Conservation (phyloP, 768 basidiomycete species). For the Strobilomyces echinocephalus region DNA sequence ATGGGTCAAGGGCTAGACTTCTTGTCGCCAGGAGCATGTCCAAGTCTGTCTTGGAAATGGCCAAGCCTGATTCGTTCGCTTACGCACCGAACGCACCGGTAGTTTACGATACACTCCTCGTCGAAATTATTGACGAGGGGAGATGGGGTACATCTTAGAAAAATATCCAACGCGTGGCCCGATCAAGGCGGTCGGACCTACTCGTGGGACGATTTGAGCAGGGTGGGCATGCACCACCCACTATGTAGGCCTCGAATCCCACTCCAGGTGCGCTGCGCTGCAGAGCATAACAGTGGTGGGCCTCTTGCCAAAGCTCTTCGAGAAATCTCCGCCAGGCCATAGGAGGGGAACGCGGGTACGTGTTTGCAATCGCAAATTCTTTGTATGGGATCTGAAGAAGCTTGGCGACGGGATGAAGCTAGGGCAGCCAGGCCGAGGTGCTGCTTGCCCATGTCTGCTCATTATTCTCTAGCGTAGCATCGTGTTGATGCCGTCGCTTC, state of each 20-base stretch:
- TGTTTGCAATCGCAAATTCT: slow-evolving; percentile 21
- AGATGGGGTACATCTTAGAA: slow-evolving; percentile 19
- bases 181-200: slow-evolving; percentile 16
- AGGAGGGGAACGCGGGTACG: slow-evolving; percentile 16
- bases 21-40: not conserved
- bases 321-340: slow-evolving; percentile 23
- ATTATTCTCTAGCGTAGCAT: slow-evolving; percentile 25
- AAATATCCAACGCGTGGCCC: slow-evolving; percentile 22
- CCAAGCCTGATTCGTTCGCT: slow-evolving; percentile 17
- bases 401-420: slow-evolving; percentile 4
- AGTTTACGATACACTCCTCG: slow-evolving; percentile 18
- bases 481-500: slow-evolving; percentile 28
- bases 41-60: slow-evolving; percentile 10
- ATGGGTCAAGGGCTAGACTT: slow-evolving; percentile 27
- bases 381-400: slow-evolving; percentile 18
- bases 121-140: slow-evolving; percentile 10
- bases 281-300: slow-evolving; percentile 20
- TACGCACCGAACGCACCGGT: slow-evolving; percentile 13
- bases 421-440: slow-evolving; percentile 12
- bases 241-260: slow-evolving; percentile 18
- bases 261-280: slow-evolving; percentile 13
- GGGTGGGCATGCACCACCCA: slow-evolving; percentile 22
- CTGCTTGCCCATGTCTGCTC: slow-evolving; percentile 21
- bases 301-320: slow-evolving; percentile 3
- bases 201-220: slow-evolving; percentile 9